Evolutionary conservation across 176 grass and related monocot species (phyloP), one percentile per base, ranked within the genome.

Genomic region (Stipa capillata): DNA sequence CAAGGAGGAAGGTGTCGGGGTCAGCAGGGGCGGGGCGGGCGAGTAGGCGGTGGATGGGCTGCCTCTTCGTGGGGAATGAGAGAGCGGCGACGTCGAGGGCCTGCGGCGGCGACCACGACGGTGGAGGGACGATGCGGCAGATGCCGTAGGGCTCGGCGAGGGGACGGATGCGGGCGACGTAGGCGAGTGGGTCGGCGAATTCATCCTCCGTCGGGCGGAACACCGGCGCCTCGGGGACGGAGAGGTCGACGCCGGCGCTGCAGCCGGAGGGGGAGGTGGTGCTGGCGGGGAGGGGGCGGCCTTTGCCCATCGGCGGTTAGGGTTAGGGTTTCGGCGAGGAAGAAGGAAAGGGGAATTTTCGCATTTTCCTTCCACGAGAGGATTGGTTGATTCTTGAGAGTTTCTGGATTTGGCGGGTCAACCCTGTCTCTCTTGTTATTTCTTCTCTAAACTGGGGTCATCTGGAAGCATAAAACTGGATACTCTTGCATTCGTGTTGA

Each of bases 71-170:
- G 72, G 87, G 89, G 70, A 97, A 92, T 10, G 85, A 76, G 49
- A 93, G 73, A 2, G 87, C 72, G 9, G 58, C 21, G 39, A 77
- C 78, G 54, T 94, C 85, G 28, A 91, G 87, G 48, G 86, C 83
- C 48, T 42, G 77, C 0, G 94, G 94, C 34, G 91, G 94, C 3
- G 73, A 86, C 94, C 94, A 97, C 16, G 87, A 92, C 2, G 58
- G 57, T 58, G 91, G 94, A 2, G 94, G 94, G 14, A 97, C 94
- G 67, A 97, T 97, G 55, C 89, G 89, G 79, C 94, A 97, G 67
- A 97, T 91, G 39, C 94, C 94, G 56, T 89, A 97, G 31, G 76
- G 85, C 85, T 97, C 94, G 18, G 94, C 91, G 57, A 86, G 44
- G 5, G 91, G 91, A 17, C 94, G 89, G 49, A 87, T 89, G 17